Percentiles rank a stretch among this genome's conserved stretches.
Evolutionary conservation across 371 early-diverging fungal species (phyloP).

Genomic region (Mucor piriformis): DNA sequence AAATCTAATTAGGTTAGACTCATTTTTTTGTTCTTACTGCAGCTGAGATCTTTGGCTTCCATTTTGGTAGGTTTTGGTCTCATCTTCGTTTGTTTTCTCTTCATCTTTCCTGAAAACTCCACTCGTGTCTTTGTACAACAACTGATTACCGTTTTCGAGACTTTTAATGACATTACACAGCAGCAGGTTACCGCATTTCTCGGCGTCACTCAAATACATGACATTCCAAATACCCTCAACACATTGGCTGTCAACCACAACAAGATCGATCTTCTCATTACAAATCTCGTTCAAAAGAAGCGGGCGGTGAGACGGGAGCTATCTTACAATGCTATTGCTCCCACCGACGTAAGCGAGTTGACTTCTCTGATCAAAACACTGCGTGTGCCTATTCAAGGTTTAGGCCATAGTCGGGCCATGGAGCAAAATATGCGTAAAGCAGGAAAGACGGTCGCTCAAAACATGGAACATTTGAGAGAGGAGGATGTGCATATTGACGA

Average conservation of each 20-base stretch:
- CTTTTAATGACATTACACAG: conserved; percentile 34
- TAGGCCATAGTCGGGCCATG: conserved; percentile 42
- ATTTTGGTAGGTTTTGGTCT: conserved; percentile 35
- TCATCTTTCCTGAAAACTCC: conserved; percentile 46
- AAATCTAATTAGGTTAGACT: not conserved
- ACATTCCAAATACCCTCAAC: conserved; percentile 13
- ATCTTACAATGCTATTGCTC: conserved; percentile 40
- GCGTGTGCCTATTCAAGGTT: conserved; percentile 40
- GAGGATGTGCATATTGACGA: not conserved
- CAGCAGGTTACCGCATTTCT: conserved; percentile 22
- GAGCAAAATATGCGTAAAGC: conserved; percentile 49
- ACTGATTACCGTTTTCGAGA: conserved; percentile 32
- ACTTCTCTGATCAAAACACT: conserved; percentile 42
- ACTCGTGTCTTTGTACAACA: conserved; percentile 41
- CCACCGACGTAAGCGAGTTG: conserved; percentile 43
- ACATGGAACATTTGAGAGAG: not conserved
- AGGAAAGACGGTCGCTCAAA: conserved; percentile 4
- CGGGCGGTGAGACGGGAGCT: conserved; percentile 42
- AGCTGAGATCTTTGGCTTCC: conserved; percentile 30
- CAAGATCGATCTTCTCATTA: conserved; percentile 28
- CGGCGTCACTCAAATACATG: conserved; percentile 9
- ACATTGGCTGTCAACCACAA: conserved; percentile 29
- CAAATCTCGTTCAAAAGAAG: conserved; percentile 33
- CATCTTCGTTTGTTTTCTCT: conserved; percentile 31
- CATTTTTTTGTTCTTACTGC: not conserved